These are phyloP conservation scores for Klebsormidium nitens DNA, from an alignment of 139 green algal genomes.

Conservation along the genomic window DNA sequence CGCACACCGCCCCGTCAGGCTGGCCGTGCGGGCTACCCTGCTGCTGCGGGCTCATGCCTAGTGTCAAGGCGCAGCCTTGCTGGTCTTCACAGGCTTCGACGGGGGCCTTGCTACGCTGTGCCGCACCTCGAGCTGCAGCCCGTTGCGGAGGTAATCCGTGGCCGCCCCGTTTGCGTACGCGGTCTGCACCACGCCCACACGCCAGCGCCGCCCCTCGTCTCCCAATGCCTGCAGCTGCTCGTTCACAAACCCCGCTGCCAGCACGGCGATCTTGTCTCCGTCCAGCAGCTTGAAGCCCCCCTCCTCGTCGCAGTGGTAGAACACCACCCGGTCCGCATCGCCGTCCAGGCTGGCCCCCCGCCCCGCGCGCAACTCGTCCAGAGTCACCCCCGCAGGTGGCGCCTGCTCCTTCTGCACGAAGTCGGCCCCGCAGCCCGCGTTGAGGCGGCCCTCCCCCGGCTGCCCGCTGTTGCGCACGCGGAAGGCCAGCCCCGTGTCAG, in stretches of 20 bases:
- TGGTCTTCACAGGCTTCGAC: too few relatives aligned
- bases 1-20: too few relatives aligned
- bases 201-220: not conserved
- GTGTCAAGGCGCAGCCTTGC: too few relatives aligned
- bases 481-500: conserved; percentile 47
- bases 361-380: not conserved
- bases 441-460: conserved; percentile 54
- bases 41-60: too few relatives aligned
- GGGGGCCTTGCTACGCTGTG: too few relatives aligned
- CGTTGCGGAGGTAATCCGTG: conserved; percentile 60
- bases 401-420: conserved; percentile 86
- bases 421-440: conserved; percentile 83
- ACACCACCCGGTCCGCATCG: conserved; percentile 94
- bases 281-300: conserved; percentile 68
- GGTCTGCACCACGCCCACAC: conserved; percentile 91
- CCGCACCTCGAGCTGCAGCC: conserved; percentile 46
- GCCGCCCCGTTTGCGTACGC: conserved; percentile 94
- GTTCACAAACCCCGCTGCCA: conserved; percentile 54
- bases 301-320: conserved; percentile 56
- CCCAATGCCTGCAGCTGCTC: conserved; percentile 12
- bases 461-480: conserved; percentile 49
- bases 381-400: conserved; percentile 41
- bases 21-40: too few relatives aligned
- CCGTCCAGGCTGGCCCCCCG: conserved; percentile 80
- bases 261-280: conserved; percentile 86